Conservation (phyloP, 176 grass and related monocot genomes). For the Zoysia pacifica region DNA sequence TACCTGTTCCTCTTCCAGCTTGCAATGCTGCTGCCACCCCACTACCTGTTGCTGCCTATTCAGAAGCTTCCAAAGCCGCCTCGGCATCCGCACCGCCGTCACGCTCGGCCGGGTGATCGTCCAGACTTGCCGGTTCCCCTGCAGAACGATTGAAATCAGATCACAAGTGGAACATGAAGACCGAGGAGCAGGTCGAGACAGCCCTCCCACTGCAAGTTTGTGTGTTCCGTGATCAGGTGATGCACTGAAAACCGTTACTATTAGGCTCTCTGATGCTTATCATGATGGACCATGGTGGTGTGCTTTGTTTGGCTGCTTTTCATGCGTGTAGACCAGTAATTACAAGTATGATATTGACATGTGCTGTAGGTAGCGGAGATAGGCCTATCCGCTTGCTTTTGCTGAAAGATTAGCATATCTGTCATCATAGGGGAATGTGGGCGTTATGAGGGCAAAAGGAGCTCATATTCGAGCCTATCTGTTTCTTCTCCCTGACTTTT, state of each 20-base stretch:
- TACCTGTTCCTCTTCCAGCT: slow-evolving; percentile 41
- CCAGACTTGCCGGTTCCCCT: slow-evolving; percentile 63
- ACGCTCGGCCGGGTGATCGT: slow-evolving; percentile 61
- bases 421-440: slow-evolving; percentile 56
- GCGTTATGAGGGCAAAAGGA: neutral
- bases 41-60: slow-evolving; percentile 6
- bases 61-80: slow-evolving; percentile 36
- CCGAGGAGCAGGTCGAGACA: neutral
- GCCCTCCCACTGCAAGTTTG: neutral
- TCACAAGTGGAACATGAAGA: neutral
- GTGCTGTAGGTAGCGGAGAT: slow-evolving; percentile 27
- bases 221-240: slow-evolving; percentile 48
- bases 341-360: slow-evolving; percentile 38
- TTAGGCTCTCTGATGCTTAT: slow-evolving; percentile 27
- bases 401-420: slow-evolving; percentile 54
- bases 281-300: slow-evolving; percentile 26
- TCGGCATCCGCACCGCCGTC: slow-evolving; percentile 15
- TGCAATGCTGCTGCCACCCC: slow-evolving; percentile 32
- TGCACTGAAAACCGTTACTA: slow-evolving; percentile 42
- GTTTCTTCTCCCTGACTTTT: slow-evolving; percentile 2
- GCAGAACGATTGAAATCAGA: slow-evolving; percentile 39
- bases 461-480: slow-evolving; percentile 23
- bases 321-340: slow-evolving; percentile 34
- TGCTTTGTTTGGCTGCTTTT: slow-evolving; percentile 43
- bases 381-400: slow-evolving; percentile 40